phyloP scores from a whole-genome alignment of 352 stramenopile species.

The Blastocystis sp. region DNA sequence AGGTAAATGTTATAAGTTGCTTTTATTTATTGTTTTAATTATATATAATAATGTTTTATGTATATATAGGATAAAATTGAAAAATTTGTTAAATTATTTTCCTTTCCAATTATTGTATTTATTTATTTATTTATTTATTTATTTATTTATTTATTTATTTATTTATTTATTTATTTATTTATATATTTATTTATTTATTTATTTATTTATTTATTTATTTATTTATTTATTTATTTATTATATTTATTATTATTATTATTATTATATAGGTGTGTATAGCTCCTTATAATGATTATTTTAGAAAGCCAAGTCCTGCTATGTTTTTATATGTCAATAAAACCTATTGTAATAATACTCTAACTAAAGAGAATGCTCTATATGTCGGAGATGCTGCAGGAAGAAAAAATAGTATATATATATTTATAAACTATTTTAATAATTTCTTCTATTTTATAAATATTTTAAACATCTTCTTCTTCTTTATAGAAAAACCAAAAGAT shows the following conservation, averaged over 20 bases:
- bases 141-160: background rate
- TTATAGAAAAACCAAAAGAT: background rate
- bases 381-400: too few relatives aligned
- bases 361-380: background rate
- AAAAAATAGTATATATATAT: too few relatives aligned
- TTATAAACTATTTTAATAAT: too few relatives aligned
- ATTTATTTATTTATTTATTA: too few relatives aligned
- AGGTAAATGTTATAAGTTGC: background rate
- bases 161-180: constrained; percentile 28
- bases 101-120: background rate
- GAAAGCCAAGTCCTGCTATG: too few relatives aligned
- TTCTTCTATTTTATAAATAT: constrained; percentile 20
- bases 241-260: too few relatives aligned
- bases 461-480: background rate
- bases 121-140: constrained; percentile 6
- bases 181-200: too few relatives aligned
- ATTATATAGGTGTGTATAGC: too few relatives aligned
- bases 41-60: too few relatives aligned
- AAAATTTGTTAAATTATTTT: constrained; percentile 1
- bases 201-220: too few relatives aligned
- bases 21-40: background rate
- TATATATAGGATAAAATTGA: constrained; percentile 12
- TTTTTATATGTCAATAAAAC: too few relatives aligned
- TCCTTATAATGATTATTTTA: too few relatives aligned
- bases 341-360: background rate